Evolutionary conservation across 371 early-diverging fungal species (phyloP).

Genomic region (Nematocida sp.): DNA sequence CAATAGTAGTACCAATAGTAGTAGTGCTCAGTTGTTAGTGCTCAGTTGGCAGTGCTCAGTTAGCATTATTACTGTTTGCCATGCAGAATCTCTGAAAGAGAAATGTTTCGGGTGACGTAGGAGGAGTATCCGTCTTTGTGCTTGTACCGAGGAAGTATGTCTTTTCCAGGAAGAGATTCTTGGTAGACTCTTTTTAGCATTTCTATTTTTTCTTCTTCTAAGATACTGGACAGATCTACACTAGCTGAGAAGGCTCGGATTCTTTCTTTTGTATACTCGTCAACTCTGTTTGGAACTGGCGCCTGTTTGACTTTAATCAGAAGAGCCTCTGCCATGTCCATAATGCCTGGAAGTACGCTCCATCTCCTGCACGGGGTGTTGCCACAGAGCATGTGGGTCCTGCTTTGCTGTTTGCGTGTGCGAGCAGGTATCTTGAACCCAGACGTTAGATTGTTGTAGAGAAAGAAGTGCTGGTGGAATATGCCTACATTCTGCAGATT

Average conservation of each 20-base stretch:
- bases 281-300: neutral
- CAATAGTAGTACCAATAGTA: no score
- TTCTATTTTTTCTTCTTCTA: no score
- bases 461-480: neutral
- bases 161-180: no score
- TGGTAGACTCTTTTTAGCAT: no score
- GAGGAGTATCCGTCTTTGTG: constrained; percentile 44
- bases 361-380: neutral
- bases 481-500: no score
- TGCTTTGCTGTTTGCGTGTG: neutral
- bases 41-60: no score
- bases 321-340: neutral
- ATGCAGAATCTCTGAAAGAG: constrained; percentile 31
- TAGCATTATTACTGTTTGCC: no score
- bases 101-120: constrained; percentile 41
- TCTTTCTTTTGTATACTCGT: no score
- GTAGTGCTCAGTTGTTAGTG: no score
- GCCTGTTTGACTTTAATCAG: neutral
- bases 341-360: neutral
- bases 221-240: no score
- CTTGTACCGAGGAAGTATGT: constrained; percentile 23
- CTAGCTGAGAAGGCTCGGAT: no score
- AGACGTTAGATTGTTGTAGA: constrained; percentile 12
- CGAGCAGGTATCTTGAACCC: constrained; percentile 6
- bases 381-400: neutral